Percentiles rank a stretch among this genome's conserved stretches.
These are phyloP conservation scores for Nicotiana tomentosiformis DNA, from an alignment of 257 asterid genomes.

Conservation along the genomic window DNA sequence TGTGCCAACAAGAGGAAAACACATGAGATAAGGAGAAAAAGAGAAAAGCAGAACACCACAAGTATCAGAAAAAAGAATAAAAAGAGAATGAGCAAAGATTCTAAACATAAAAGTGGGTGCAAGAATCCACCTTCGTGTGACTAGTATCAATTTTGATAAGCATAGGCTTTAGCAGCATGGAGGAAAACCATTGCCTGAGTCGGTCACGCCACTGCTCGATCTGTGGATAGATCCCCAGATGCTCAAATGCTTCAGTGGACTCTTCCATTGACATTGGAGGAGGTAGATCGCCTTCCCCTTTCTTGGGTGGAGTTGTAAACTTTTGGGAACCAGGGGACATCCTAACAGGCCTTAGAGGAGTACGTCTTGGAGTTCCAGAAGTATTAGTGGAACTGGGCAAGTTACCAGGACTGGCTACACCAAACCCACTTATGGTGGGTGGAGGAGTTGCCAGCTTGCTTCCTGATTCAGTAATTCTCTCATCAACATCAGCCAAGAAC, in stretches of 20 bases:
- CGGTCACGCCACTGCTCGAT: constrained; percentile 87
- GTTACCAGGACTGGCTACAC: constrained; percentile 57
- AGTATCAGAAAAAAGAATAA: neutral
- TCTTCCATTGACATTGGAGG: constrained; percentile 94
- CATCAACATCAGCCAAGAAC: constrained; percentile 82
- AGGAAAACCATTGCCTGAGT: constrained; percentile 95
- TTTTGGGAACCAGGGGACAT: constrained; percentile 96
- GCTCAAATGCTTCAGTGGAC: constrained; percentile 64
- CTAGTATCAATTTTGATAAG: constrained; percentile 69
- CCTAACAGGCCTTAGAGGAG: constrained; percentile 89
- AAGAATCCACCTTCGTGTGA: constrained; percentile 61
- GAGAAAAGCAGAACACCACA: neutral
- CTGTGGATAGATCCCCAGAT: constrained; percentile 71
- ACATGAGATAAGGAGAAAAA: neutral
- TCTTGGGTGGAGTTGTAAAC: constrained; percentile 89
- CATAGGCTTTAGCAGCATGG: constrained; percentile 65
- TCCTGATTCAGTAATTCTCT: constrained; percentile 68
- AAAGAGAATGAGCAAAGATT: neutral
- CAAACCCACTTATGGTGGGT: constrained; percentile 58
- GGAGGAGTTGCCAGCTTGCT: constrained; percentile 78
- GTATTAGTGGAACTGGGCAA: constrained; percentile 52
- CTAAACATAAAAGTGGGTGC: constrained; percentile 1
- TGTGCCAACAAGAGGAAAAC: constrained; percentile 3
- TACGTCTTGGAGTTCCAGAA: constrained; percentile 79
- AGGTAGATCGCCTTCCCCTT: constrained; percentile 90